Base-by-base conservation (phyloP, 2,329 filamentous ascomycete genomes). In the Cladosporium sp. region DNA sequence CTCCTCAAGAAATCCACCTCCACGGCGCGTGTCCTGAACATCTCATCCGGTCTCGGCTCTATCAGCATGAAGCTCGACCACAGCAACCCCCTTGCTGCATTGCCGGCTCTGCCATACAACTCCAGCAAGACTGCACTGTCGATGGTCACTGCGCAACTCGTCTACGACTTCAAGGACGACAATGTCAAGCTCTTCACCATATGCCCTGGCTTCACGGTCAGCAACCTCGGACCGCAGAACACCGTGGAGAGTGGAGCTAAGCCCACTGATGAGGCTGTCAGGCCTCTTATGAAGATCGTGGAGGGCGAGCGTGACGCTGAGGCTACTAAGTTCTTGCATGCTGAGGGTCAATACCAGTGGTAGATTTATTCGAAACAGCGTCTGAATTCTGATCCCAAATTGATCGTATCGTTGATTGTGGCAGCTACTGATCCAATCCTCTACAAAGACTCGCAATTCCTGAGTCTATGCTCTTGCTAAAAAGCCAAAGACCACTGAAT, bases 81-180 rank as follows among this genome's bases (percentile, higher is more conserved):
- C n/a, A 61, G 63, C 30, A 38, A 61, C 17, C 43, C 34, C 11
- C 52, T 49, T 2, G 55, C 63, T 3, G 61, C 59, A n/a, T 13
- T 13, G 4, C 4, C 7, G n/a, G 4, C 4, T 9, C 38, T 40
- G 8, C 17, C 38, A 24, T 72, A 72, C 42, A 61, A 64, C 6
- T 61, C 64, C 1, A 67, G 62, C 38, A 72, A 72, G 53, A 60
- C 67, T 7, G 70, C 70, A 2, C 45, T 70, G 54, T 70, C 69
- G 32, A 70, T 72, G 68, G 49, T 71, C 12, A 62, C 59, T 6
- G 60, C 63, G 12, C n/a, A n/a, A n/a, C 63, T 58, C 41, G 57
- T 61, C 38, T 53, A 53, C 32, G 60, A 63, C 1, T 60, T 61
- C 29, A 62, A 56, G 18, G 54, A 43, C 1, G n/a, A 45, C 12